Base-by-base conservation (phyloP, 495 filamentous ascomycete species). In the Lasiosphaeriaceae sp. region DNA sequence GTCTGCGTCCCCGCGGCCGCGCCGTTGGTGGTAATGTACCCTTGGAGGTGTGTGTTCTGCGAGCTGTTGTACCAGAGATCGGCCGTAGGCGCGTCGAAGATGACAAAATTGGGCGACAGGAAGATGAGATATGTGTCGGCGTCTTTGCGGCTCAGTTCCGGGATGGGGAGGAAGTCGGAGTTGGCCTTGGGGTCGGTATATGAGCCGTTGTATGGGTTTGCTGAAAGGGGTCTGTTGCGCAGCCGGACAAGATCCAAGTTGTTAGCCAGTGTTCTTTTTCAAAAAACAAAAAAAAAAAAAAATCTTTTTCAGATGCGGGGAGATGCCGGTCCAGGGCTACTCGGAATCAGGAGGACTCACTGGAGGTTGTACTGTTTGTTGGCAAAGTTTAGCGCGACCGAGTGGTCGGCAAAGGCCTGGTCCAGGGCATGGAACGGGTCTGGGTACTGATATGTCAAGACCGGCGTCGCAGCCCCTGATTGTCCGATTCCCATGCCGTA, bases 31-130 rank as follows among this genome's bases (percentile, higher is more conserved):
- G 2, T 3, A 9, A 11, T 11, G 55, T 23, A 7, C 19, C 16
- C 37, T 19, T 39, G 5, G 51, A 8, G 19, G 26, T 47, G 17
- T 9, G 20, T 22, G 7, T 12, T 22, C 21, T 35, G 26, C 8
- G 17, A 22, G 29, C 45, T 31, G 24, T 47, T 44, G 49, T 52
- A 57, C 55, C 55, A 57, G 11, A 16, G 48, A 17, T 57, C 55
- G 0, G n/a, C 11, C 16, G 39, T 52, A 17, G 31, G 35, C 5
- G 11, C 23, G 37, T 16, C 17, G 17, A 52, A 57, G n/a, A 31
- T 35, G 24, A 51, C 19, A 0, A 12, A 6, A 22, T 51, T 52
- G 2, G 55, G 14, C 5, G 55, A 57, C 3, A 57, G 55, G 29
- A 51, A 57, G 19, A 57, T 35, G 11, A 57, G 37, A 17, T 29